A percentile compares a stretch with the other conserved stretches of the same genome.
Evolutionary conservation across 2,329 filamentous ascomycete genomes (phyloP).

Genomic region (Samsoniella hepiali): DNA sequence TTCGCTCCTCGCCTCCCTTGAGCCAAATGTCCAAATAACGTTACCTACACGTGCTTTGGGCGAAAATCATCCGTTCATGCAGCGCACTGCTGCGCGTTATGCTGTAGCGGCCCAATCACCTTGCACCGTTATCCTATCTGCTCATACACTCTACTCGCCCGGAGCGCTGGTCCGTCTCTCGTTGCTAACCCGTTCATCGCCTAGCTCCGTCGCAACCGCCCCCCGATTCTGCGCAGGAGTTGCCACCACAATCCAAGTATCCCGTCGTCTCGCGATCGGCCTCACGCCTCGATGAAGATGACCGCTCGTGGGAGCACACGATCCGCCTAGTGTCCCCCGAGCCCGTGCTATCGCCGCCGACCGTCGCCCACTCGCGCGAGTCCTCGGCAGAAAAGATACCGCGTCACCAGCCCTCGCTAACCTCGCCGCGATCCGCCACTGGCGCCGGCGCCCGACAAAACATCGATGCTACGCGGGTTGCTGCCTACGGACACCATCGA

Average conservation of each 20-base stretch:
- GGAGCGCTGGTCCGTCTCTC: not conserved
- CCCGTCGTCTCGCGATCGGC: slow-evolving; percentile 11
- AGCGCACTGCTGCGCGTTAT: not conserved
- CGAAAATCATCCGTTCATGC: slow-evolving; percentile 7
- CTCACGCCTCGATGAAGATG: slow-evolving; percentile 17
- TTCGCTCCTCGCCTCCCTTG: not conserved
- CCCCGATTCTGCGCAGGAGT: slow-evolving; percentile 12
- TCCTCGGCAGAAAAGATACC: slow-evolving; percentile 18
- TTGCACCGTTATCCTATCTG: not conserved
- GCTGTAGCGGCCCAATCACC: not conserved
- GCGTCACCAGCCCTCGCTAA: slow-evolving; percentile 2
- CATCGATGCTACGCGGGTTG: slow-evolving; percentile 47
- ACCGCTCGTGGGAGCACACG: slow-evolving; percentile 17
- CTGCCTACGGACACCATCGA: slow-evolving; percentile 78
- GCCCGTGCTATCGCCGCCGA: slow-evolving; percentile 4
- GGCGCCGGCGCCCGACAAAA: slow-evolving; percentile 6
- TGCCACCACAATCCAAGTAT: slow-evolving; percentile 5
- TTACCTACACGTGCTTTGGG: slow-evolving; percentile 5
- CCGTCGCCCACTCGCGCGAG: slow-evolving; percentile 17
- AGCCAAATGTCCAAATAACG: not conserved
- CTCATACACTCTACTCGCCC: not conserved
- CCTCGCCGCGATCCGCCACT: slow-evolving; percentile 17
- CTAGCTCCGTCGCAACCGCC: slow-evolving; percentile 18
- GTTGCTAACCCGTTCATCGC: not conserved
- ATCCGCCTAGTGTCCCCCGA: slow-evolving; percentile 18